Evolutionary conservation across 345 rosid genomes (phyloP).

Genomic region (Hibiscus tridactylites): DNA sequence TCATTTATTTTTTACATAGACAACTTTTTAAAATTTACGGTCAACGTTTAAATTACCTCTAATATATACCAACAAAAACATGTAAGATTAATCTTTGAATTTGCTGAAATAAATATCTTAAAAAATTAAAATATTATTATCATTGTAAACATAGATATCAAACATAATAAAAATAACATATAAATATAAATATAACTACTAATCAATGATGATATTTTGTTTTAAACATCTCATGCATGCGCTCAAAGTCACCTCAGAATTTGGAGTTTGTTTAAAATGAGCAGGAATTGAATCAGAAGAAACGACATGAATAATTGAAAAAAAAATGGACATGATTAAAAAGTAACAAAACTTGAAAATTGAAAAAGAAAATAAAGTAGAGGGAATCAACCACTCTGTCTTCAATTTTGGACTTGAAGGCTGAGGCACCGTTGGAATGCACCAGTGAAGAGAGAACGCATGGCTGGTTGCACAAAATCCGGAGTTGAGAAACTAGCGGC

Average conservation of each 20-base stretch:
- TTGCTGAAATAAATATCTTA: no score
- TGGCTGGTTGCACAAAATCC: conserved; percentile 71
- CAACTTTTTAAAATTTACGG: no score
- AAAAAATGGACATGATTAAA: not conserved
- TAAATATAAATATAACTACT: no score
- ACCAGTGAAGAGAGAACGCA: conserved; percentile 52
- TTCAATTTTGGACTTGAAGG: conserved; percentile 4
- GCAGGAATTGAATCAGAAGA: not conserved
- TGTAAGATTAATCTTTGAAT: no score
- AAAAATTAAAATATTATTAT: no score
- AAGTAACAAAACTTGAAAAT: not conserved
- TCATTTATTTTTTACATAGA: no score
- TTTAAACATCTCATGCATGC: no score
- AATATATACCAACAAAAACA: no score
- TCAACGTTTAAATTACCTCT: no score
- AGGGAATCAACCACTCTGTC: not conserved
- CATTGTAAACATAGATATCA: no score
- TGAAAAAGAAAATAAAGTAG: not conserved
- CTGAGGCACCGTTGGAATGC: conserved; percentile 50
- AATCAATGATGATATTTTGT: no score
- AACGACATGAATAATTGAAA: not conserved
- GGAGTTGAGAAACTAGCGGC: conserved; percentile 65
- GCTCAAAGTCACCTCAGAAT: not conserved
- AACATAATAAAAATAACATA: no score
- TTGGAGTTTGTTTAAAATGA: not conserved